Conservation (phyloP, 257 asterid genomes). For the Avicennia marina region DNA sequence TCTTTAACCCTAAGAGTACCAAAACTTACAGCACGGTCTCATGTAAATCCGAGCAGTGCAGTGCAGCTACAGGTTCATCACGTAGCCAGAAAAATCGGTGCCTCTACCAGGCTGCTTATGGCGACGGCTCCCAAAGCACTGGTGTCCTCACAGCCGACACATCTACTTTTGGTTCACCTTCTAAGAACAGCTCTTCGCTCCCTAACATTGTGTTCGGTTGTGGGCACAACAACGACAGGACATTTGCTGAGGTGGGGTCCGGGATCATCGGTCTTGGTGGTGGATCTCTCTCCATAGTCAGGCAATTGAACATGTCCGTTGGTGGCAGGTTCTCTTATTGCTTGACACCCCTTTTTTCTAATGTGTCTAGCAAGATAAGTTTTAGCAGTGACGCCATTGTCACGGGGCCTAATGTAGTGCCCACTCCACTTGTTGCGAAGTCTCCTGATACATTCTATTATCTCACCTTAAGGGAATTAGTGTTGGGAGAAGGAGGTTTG, state of each 20-base stretch:
- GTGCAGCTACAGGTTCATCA: constrained; percentile 19
- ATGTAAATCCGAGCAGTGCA: constrained; percentile 27
- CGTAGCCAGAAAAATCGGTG: constrained; percentile 13
- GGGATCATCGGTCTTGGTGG: constrained; percentile 61
- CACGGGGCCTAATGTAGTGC: constrained; percentile 20
- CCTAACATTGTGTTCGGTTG: constrained; percentile 48
- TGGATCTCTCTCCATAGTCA: constrained; percentile 37
- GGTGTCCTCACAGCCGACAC: constrained; percentile 50
- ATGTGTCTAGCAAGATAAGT: constrained; percentile 33
- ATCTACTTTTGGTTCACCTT: constrained; percentile 21
- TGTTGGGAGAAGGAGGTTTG: constrained; percentile 19
- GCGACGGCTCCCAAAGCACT: constrained; percentile 23
- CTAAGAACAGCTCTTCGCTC: constrained; percentile 1
- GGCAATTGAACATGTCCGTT: constrained; percentile 25
- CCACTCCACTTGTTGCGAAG: constrained; percentile 35
- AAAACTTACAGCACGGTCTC: constrained; percentile 20
- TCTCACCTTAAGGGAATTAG: constrained; percentile 33
- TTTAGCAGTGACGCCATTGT: constrained; percentile 37
- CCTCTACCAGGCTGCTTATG: constrained; percentile 24
- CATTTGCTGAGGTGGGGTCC: constrained; percentile 16
- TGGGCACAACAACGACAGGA: constrained; percentile 35
- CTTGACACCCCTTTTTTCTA: constrained; percentile 14
- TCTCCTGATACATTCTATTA: constrained; percentile 28
- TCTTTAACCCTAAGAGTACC: constrained; percentile 30
- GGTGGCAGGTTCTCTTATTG: constrained; percentile 49